Evolutionary conservation across 2,329 filamentous ascomycete species (phyloP).

Genomic region (Claviceps quebecensis): DNA sequence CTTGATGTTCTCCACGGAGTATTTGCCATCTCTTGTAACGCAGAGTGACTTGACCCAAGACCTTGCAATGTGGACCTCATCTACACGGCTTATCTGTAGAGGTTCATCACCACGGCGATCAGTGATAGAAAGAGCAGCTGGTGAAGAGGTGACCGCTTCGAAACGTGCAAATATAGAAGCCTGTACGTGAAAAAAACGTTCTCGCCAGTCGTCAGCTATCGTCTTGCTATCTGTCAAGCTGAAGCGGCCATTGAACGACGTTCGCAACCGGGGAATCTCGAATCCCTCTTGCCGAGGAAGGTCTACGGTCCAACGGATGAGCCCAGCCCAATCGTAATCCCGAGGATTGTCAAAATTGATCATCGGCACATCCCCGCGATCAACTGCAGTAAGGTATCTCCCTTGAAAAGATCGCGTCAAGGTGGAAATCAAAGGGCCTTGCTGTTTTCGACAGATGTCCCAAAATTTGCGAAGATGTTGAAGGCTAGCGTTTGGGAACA

Average conservation of each 20-base stretch:
- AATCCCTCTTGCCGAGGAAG: conserved; percentile 32
- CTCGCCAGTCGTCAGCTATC: conserved; percentile 32
- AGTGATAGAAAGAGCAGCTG: conserved; percentile 24
- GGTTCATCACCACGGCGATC: conserved; percentile 4
- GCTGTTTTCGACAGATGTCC: conserved; percentile 35
- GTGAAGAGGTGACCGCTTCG: conserved; percentile 36
- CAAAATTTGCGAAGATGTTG: conserved; percentile 41
- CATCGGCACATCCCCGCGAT: conserved; percentile 42
- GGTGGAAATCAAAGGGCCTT: conserved; percentile 38
- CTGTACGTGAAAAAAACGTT: conserved; percentile 39
- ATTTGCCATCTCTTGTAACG: conserved; percentile 36
- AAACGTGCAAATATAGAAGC: conserved; percentile 44
- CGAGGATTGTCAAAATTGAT: conserved; percentile 50
- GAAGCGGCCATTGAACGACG: conserved; percentile 30
- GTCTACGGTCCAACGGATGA: conserved; percentile 53
- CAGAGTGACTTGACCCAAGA: conserved; percentile 49
- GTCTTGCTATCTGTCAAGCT: conserved; percentile 22
- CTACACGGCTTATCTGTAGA: conserved; percentile 7
- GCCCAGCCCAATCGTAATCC: conserved; percentile 52
- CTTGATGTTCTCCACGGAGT: conserved; percentile 32
- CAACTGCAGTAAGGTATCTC: conserved; percentile 52
- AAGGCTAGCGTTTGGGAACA: conserved; percentile 40
- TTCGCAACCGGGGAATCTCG: conserved; percentile 33
- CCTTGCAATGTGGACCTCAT: conserved; percentile 30
- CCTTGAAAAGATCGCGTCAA: conserved; percentile 48